Evolutionary conservation across 2,329 filamentous ascomycete species (phyloP), one percentile per base, ranked within the genome.

Genomic region (Colletotrichum sp.): DNA sequence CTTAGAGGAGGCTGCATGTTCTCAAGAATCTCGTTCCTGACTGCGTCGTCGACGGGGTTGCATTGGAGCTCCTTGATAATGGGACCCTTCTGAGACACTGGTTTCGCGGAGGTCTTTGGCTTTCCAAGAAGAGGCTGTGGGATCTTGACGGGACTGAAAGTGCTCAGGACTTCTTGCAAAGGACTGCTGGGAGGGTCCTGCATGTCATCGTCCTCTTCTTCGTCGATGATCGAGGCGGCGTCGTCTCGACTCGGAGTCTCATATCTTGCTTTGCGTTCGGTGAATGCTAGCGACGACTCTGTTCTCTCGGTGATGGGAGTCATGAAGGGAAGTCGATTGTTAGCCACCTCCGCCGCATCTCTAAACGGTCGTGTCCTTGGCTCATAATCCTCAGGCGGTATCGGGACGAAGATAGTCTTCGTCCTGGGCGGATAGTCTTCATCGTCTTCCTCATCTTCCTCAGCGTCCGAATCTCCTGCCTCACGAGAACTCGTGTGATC

Each of bases 261-360:
- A 73, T 70, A 66, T 71, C 74, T 73, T 63, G 64, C 70, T 71
- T 59, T 76, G n/a, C 70, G 70, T 47, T 72, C 75, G 38, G 75
- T 76, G 58, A 76, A 69, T 63, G 76, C 93, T 7, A 98, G 85
- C 1, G 96, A 98, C 13, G 93, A 94, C 83, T 99, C 97, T 0
- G 97, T 99, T 78, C 95, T 93, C 83, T 99, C 97, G 2, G 97
- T 96, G 77, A 99, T 99, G 2, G 97, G 97, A 0, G 97, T 99
- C 97, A 99, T 98, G 82, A 98, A 99, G 5, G 96, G 97, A 12
- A 98, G 87, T 69, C 96, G 93, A 83, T 96, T 98, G 80, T 98
- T 97, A 73, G 95, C 95, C 82, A 93, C 89, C 81, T 95, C 90
- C 43, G 86, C 90, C 80, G 95, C 91, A 83, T 98, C 94, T 80